A percentile compares a stretch with the other conserved stretches of the same genome.
Conservation (phyloP, 805 yeast genomes). For the Candida coquimbonensis region DNA sequence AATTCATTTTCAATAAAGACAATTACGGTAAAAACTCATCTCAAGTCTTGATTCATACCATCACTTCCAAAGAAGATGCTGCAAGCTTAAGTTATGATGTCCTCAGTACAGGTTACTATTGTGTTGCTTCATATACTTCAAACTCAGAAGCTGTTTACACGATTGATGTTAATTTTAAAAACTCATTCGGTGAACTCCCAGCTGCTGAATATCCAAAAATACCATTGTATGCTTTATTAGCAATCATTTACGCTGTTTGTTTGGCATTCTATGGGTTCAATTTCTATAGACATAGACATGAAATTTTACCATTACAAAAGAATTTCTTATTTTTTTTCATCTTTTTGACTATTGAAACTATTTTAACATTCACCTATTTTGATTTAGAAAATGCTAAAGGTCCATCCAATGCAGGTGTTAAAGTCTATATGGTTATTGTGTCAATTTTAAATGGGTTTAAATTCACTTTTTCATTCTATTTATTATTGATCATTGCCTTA, state of each 20-base stretch:
- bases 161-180: constrained; percentile 76
- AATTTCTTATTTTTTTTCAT: constrained; percentile 82
- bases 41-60: constrained; percentile 47
- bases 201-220: constrained; percentile 90
- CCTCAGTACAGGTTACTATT: constrained; percentile 80
- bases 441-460: constrained; percentile 76
- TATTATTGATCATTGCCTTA: constrained; percentile 74
- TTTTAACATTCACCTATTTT: constrained; percentile 86
- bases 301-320: constrained; percentile 82
- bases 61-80: constrained; percentile 52
- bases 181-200: constrained; percentile 83
- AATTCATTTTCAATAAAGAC: constrained; percentile 49
- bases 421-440: constrained; percentile 68
- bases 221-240: constrained; percentile 80
- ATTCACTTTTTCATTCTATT: constrained; percentile 80
- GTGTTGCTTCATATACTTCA: constrained; percentile 63
- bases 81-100: constrained; percentile 59
- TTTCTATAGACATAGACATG: constrained; percentile 78
- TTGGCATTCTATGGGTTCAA: constrained; percentile 80
- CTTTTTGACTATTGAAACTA: constrained; percentile 76
- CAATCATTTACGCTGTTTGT: constrained; percentile 76
- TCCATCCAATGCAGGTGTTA: constrained; percentile 43
- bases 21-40: constrained; percentile 38
- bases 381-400: constrained; percentile 70
- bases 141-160: constrained; percentile 36